Base-by-base conservation (phyloP, 1,284 basidiomycete species). In the Acaromyces ingoldii region DNA sequence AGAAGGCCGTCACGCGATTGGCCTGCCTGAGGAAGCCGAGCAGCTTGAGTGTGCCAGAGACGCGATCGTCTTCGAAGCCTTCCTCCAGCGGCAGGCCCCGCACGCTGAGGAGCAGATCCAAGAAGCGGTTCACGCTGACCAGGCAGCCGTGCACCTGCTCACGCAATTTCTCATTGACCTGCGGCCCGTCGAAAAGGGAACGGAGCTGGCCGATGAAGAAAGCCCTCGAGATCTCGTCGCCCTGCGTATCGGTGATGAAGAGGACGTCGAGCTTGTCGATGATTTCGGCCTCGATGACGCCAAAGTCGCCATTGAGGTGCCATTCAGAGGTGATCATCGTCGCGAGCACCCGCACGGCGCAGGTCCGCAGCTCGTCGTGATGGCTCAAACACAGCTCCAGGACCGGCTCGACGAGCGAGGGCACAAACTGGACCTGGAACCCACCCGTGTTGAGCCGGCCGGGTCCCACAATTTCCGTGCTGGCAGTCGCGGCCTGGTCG, bases 141-240 rank as follows among this genome's bases (percentile, higher is more conserved):
- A 98, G 79, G 80, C 96, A 96, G 28, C 78, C 80, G 2, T 85
- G 83, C 24, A 95, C 87, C 26, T 88, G 84, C 42, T 84, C 81
- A 7, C 87, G 83, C 41, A 97, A 81, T 47, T 82, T 81, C 41
- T 85, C 82, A 60, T 95, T 88, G 11, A 92, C 86, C 28, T 85
- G 82, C 0, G 88, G 84, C 13, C 82, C 81, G 52, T 93, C 89
- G 71, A 96, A 95, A 3, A 95, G 80, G 57, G 85, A 83, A 11
- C 90, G 84, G 41, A 98, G 82, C 61, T 95, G 89, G n/a, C 85
- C 83, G 64, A 97, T 87, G 79, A 97, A 97, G 78, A 93, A 92
- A 6, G 89, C 86, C 31, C 91, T 63, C 19, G 89, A 89, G 44
- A 91, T 86, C 67, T 91, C 89, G 66, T 91, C 89, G 26, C 87